Percentiles rank a stretch among this genome's conserved stretches.
Conservation (phyloP, 768 basidiomycete genomes). For the Tremella yokohamensis region DNA sequence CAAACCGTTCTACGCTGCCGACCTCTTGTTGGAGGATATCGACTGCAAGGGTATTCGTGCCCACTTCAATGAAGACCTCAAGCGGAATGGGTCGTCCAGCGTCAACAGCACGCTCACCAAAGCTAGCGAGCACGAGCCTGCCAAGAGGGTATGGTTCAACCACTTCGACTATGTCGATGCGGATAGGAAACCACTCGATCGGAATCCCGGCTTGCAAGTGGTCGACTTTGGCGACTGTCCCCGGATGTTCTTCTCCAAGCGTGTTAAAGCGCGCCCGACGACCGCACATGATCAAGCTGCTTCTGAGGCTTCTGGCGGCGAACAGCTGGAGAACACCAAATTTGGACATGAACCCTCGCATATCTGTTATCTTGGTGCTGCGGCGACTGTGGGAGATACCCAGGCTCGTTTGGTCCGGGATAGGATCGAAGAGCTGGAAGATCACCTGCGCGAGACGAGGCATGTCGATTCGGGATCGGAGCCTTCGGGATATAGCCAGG, state of each 20-base stretch:
- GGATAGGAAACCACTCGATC: slow-evolving; percentile 60
- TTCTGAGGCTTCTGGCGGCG: background rate
- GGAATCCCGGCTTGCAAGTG: slow-evolving; percentile 63
- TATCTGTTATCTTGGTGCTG: slow-evolving; percentile 69
- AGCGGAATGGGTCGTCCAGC: background rate
- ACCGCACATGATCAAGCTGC: slow-evolving; percentile 12
- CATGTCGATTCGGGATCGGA: background rate
- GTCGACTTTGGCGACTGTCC: slow-evolving; percentile 74
- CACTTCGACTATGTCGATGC: slow-evolving; percentile 77
- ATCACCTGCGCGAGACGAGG: background rate
- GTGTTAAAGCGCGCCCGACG: slow-evolving; percentile 25
- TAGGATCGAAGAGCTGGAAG: slow-evolving; percentile 58
- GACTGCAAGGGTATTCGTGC: slow-evolving; percentile 76
- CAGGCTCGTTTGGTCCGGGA: slow-evolving; percentile 62
- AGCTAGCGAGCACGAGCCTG: slow-evolving; percentile 30
- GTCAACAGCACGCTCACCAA: slow-evolving; percentile 3
- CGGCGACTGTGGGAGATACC: slow-evolving; percentile 63
- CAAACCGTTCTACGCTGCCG: slow-evolving; percentile 83
- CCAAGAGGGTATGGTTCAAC: slow-evolving; percentile 63
- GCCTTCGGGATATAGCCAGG: background rate
- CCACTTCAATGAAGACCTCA: slow-evolving; percentile 63
- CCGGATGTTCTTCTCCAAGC: slow-evolving; percentile 71
- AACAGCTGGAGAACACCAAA: slow-evolving; percentile 55
- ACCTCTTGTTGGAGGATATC: slow-evolving; percentile 71
- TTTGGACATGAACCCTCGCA: slow-evolving; percentile 85